phyloP scores from a whole-genome alignment of 75 land plant species.

The Isoetes taiwanensis region DNA sequence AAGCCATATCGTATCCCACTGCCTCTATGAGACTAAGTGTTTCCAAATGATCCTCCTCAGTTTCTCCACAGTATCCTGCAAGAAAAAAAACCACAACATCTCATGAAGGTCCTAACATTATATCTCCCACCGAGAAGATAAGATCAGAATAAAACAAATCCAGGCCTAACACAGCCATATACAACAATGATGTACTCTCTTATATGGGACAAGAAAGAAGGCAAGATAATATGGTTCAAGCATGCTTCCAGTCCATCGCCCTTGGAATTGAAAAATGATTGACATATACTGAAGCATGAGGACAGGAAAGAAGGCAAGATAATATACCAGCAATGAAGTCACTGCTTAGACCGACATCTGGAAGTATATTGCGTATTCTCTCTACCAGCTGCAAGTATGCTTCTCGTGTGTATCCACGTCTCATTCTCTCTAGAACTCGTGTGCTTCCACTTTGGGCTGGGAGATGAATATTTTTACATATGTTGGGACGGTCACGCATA shows the following conservation, averaged over 20 bases:
- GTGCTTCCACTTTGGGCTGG: slow-evolving; percentile 94
- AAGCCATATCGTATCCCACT: slow-evolving; percentile 98
- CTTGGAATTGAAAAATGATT: too few species aligned
- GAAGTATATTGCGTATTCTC: slow-evolving; percentile 66
- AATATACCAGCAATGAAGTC: slow-evolving; percentile 93
- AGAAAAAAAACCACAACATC: background rate
- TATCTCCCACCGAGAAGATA: too few species aligned
- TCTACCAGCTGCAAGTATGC: slow-evolving; percentile 86
- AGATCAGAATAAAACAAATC: too few species aligned
- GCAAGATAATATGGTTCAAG: too few species aligned
- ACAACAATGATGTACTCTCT: too few species aligned
- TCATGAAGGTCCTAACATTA: too few species aligned
- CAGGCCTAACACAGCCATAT: too few species aligned
- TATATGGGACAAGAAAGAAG: too few species aligned
- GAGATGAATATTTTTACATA: slow-evolving; percentile 82
- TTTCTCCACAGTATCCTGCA: slow-evolving; percentile 95
- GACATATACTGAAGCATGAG: too few species aligned
- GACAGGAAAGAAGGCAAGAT: background rate
- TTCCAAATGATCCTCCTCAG: slow-evolving; percentile 79
- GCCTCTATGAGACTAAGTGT: slow-evolving; percentile 55
- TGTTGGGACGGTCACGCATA: slow-evolving; percentile 75
- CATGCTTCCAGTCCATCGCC: too few species aligned
- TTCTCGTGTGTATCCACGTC: slow-evolving; percentile 86
- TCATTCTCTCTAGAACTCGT: slow-evolving; percentile 77
- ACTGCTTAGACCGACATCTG: slow-evolving; percentile 86